Evolutionary conservation across 805 yeast species (phyloP), one percentile per base, ranked within the genome.

Genomic region (Suhomyces sp.): DNA sequence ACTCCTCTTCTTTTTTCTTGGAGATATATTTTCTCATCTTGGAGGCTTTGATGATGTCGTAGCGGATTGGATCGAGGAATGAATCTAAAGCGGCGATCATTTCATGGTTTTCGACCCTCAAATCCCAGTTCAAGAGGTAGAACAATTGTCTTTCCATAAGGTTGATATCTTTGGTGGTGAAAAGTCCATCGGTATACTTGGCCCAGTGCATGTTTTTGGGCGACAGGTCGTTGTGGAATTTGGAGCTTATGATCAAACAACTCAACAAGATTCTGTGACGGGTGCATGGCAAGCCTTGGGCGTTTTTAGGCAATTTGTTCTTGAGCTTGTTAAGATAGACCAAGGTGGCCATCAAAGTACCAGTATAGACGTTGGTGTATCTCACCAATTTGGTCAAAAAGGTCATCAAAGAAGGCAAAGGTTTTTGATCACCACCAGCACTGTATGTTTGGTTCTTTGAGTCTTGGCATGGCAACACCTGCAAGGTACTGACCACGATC

Each of bases 151-250:
- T 80, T 69, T 87, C 96, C 91, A 87, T 87, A 55, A 86, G 73
- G 66, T 86, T 87, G 57, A 87, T 82, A 65, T 87, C 96, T 56
- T 83, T 83, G 50, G 78, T 68, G 45, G 76, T 72, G 69, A 87
- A 86, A 41, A 87, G 73, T 2, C 89, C 90, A 60, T 87, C 91
- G 5, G 93, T 85, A 68, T 85, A 85, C 59, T 78, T 80, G 40
- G 89, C 84, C 96, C 96, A 87, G 67, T 87, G 91, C 57, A 76
- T 75, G 69, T 87, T 87, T 62, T 85, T 83, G 54, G 93, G 91
- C 10, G 89, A 83, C 5, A 87, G 82, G 64, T 87, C 96, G 68
- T 87, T 87, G 73, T 85, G 87, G 68, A 76, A 83, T 66, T 87
- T 87, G 45, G 90, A 81, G 15, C 89, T 81, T 55, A 87, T 74